Evolutionary conservation across 2,329 filamentous ascomycete species (phyloP), one percentile per base, ranked within the genome.

Genomic region (Aspergillus chevalieri): DNA sequence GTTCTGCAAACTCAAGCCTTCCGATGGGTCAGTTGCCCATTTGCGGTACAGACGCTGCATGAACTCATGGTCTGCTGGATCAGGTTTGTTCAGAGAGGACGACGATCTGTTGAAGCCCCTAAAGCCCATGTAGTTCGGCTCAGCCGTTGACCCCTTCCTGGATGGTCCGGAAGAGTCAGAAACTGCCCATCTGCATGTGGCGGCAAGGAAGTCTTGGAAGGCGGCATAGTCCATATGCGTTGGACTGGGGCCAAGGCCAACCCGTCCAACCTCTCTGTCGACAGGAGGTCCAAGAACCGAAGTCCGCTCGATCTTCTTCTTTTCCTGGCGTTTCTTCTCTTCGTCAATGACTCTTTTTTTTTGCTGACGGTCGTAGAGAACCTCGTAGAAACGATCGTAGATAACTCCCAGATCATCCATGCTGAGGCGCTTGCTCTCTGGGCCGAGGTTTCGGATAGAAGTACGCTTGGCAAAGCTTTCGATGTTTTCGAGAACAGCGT

Each of bases 381-480:
- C 83, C 21, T 83, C 86, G 65, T 96, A 97, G 70, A 97, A 98
- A 39, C 89, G 83, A 68, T 98, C 93, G 63, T 98, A 98, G 19
- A 97, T 75, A 38, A 89, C 86, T 26, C 89, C 88, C 3, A 98
- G 79, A 64, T 98, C 93, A 45, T 92, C 89, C 6, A 85, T 76
- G 61, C 82, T 89, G 30, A 98, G 75, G 47, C 91, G 82, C 72
- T 97, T 98, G 76, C 91, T 96, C 59, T 98, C 93, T 0, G 92
- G 90, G 0, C 93, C 93, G 22, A 98, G 80, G 61, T 98, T 98
- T 33, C 93, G 82, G 54, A 98, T 95, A 1, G 92, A 94, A 2
- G 93, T 98, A 56, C 93, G 83, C 74, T 97, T 98, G 47, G 93
- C 90, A 64, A 98, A 98, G 60, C 83, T 95, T 72, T 97, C 93